A percentile compares a stretch with the other conserved stretches of the same genome.
Evolutionary conservation across 1,139 yeast species (phyloP).

Genomic region (Sugiyamaella neomexicana): DNA sequence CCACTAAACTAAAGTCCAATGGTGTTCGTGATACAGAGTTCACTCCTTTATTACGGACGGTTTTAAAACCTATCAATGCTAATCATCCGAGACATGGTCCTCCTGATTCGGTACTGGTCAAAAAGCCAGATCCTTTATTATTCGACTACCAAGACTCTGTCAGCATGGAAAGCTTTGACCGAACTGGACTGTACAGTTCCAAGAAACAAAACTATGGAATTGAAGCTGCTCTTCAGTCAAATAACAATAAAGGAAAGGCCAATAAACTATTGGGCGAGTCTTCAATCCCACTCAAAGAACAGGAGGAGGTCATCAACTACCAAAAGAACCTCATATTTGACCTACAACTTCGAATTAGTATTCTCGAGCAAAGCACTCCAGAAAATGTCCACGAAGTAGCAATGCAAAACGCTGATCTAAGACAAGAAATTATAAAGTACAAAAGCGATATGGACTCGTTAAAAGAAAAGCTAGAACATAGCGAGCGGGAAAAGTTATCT

Average conservation of each 20-base stretch:
- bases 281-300: constrained; percentile 33
- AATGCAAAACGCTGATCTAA: constrained; percentile 16
- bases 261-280: constrained; percentile 18
- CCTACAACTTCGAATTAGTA: constrained; percentile 51
- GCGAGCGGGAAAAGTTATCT: neutral
- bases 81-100: neutral
- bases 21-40: constrained; percentile 22
- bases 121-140: constrained; percentile 17
- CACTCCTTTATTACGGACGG: constrained; percentile 28
- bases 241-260: constrained; percentile 16
- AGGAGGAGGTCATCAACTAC: constrained; percentile 44
- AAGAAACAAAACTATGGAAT: constrained; percentile 5
- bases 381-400: constrained; percentile 20
- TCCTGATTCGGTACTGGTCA: neutral
- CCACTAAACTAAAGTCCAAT: neutral
- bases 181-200: constrained; percentile 12
- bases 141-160: constrained; percentile 22
- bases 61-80: constrained; percentile 18
- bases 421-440: constrained; percentile 13
- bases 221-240: constrained; percentile 16
- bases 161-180: constrained; percentile 27
- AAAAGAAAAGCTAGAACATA: constrained; percentile 6
- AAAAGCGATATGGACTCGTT: constrained; percentile 13
- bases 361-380: constrained; percentile 22
- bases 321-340: constrained; percentile 63